Evolutionary conservation across 352 stramenopile species (phyloP), one percentile per base, ranked within the genome.

Genomic region (Chrysophaeum taylorii): DNA sequence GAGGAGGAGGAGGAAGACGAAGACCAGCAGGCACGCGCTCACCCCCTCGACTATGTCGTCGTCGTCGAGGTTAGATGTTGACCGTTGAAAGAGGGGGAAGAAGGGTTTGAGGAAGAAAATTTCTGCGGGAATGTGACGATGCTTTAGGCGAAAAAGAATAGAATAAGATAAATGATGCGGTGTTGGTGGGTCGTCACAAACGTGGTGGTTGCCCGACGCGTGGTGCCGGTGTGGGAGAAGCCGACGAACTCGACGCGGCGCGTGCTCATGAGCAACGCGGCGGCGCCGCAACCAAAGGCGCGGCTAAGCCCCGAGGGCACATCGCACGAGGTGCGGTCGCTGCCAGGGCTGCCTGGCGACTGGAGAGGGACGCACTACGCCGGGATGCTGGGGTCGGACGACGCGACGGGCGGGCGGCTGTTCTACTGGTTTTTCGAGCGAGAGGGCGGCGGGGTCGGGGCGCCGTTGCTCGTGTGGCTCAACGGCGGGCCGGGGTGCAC

Each of bases 401-500:
- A 64, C 33, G 29, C 12, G 12, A 12, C 16, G 12, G 53, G 29
- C 29, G 57, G 57, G 33, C 57, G 57, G 9, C n/a, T 57, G 45
- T 87, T 87, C 67, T 84, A 84, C 70, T 87, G 81, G 81, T 68
- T 87, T 35, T 82, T 87, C 69, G 81, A 87, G 75, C 54, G n/a
- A 35, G 5, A 72, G 29, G 25, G 61, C 78, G 1, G 66, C 37
- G 29, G 54, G n/a, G n/a, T n/a, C n/a, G 31, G 39, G 37, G 74
- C 76, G 14, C 84, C 83, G 14, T 67, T 92, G 1, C 69, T 90
- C 21, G 76, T 90, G 15, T 92, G 86, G 87, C 74, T 92, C 31
- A 90, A 89, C 71, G 84, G 84, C 37, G 85, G 86, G 53, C 86
- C 87, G 41, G 88, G 89, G 33, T 92, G 86, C 68, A 81, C 77